These are phyloP conservation scores for Leptosphaerulina australis DNA, from an alignment of 2,329 filamentous ascomycete species.

Conservation along the genomic window DNA sequence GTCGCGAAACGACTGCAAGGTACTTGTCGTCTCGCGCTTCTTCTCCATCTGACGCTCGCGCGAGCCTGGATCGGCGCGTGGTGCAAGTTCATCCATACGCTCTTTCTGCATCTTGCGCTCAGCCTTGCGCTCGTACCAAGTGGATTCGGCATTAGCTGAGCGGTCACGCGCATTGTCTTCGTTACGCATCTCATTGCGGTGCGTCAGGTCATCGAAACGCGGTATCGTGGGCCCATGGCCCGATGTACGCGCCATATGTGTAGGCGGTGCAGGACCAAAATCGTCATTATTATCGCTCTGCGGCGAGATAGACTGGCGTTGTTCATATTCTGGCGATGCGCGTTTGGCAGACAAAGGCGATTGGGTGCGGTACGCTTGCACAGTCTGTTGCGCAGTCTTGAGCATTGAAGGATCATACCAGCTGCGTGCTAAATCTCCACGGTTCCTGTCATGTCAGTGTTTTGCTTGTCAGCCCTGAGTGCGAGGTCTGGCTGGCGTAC, in stretches of 20 bases:
- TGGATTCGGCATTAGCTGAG: conserved; percentile 54
- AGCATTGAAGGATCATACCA: conserved; percentile 90
- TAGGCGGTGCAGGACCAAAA: conserved; percentile 59
- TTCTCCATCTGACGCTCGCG: conserved; percentile 88
- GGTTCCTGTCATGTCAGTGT: conserved; percentile 71
- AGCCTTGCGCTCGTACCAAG: conserved; percentile 66
- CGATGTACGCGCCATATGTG: conserved; percentile 33
- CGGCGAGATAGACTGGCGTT: not conserved
- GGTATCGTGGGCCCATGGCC: conserved; percentile 68
- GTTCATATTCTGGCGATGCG: conserved; percentile 30
- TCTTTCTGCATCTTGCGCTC: conserved; percentile 73
- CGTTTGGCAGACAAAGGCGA: conserved; percentile 24
- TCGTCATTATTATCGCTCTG: conserved; percentile 49
- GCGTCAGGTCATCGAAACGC: conserved; percentile 72
- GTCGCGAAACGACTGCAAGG: conserved; percentile 75
- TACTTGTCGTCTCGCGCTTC: conserved; percentile 71
- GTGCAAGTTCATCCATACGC: conserved; percentile 77
- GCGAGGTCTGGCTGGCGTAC: conserved; percentile 54
- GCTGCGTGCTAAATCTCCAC: conserved; percentile 80
- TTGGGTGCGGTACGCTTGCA: conserved; percentile 26
- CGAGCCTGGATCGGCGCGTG: conserved; percentile 81
- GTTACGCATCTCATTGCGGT: conserved; percentile 64
- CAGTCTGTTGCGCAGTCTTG: conserved; percentile 54
- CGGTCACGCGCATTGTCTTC: conserved; percentile 60
- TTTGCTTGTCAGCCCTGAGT: not conserved